Evolutionary conservation across 2,329 filamentous ascomycete genomes (phyloP).

Genomic region (Diaporthe caulivora): DNA sequence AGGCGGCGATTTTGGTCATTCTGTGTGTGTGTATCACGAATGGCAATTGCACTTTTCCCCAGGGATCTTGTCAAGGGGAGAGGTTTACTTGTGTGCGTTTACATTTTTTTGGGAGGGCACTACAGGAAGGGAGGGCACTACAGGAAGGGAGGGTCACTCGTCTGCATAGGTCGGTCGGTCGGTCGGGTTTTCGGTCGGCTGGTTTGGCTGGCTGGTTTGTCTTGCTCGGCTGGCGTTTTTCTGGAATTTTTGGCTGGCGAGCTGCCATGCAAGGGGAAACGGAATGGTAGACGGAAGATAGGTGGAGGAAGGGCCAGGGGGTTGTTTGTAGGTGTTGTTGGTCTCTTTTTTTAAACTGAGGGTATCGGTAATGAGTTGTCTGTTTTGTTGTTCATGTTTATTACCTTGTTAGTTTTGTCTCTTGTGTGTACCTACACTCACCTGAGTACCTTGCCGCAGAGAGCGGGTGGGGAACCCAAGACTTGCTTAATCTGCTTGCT

Average conservation of each 20-base stretch:
- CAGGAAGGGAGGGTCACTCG: background rate
- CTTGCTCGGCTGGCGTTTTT: slow-evolving; percentile 4
- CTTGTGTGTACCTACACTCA: too few relatives aligned
- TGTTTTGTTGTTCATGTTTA: background rate
- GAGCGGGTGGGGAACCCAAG: too few relatives aligned
- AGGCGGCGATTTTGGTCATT: slow-evolving; percentile 20
- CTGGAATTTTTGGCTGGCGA: background rate
- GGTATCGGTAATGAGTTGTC: background rate
- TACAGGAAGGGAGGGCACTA: background rate
- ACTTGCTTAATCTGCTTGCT: too few relatives aligned
- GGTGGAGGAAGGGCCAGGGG: too few relatives aligned
- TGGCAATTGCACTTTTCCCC: slow-evolving; percentile 10
- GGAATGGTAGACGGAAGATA: too few relatives aligned
- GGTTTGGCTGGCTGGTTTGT: too few relatives aligned
- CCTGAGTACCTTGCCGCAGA: too few relatives aligned
- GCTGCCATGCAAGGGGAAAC: background rate
- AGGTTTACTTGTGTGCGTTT: background rate
- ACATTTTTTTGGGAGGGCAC: background rate
- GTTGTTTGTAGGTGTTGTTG: background rate
- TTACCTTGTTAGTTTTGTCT: background rate
- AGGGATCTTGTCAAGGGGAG: background rate
- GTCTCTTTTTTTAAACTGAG: background rate
- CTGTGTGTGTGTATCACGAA: background rate
- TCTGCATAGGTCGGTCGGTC: background rate
- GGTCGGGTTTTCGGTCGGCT: background rate